A percentile compares a stretch with the other conserved stretches of the same genome.
Evolutionary conservation across 257 asterid genomes (phyloP).

Genomic region (Plantago major): DNA sequence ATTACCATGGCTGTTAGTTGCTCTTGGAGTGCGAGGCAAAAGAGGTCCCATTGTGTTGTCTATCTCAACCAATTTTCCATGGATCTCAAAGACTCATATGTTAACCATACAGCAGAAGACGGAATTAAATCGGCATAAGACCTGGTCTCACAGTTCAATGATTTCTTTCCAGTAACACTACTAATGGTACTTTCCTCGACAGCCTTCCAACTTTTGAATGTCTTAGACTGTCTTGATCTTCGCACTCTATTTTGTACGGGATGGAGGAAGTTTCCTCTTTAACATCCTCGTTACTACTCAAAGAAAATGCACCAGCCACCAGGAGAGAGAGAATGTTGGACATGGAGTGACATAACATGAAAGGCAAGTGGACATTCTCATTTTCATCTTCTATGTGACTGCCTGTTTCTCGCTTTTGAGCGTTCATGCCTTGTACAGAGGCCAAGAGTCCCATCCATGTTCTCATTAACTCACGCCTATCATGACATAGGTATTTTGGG

Average conservation of each 20-base stretch:
- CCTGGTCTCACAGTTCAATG: slow-evolving; percentile 42
- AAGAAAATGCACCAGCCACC: slow-evolving; percentile 80
- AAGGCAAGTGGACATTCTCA: slow-evolving; percentile 73
- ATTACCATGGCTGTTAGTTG: slow-evolving; percentile 49
- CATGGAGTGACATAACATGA: slow-evolving; percentile 61
- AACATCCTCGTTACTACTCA: slow-evolving; percentile 32
- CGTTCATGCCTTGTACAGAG: slow-evolving; percentile 92
- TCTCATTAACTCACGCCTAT: slow-evolving; percentile 66
- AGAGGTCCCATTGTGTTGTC: slow-evolving; percentile 65
- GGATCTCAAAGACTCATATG: slow-evolving; percentile 80
- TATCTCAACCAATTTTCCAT: slow-evolving; percentile 73
- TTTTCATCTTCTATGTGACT: slow-evolving; percentile 81
- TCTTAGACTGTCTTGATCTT: slow-evolving; percentile 70
- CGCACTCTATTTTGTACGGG: slow-evolving; percentile 42
- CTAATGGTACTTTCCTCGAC: slow-evolving; percentile 79
- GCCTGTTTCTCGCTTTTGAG: slow-evolving; percentile 86
- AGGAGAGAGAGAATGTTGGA: slow-evolving; percentile 72
- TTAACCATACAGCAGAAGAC: slow-evolving; percentile 68
- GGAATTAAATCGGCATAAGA: slow-evolving; percentile 45
- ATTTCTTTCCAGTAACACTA: slow-evolving; percentile 50
- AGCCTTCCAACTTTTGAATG: slow-evolving; percentile 95
- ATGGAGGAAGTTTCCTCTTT: slow-evolving; percentile 38
- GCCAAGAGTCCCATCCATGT: slow-evolving; percentile 82
- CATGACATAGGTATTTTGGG: slow-evolving; percentile 58
- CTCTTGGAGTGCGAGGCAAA: slow-evolving; percentile 45